These are phyloP conservation scores for Elymus sibiricus DNA, from an alignment of 176 grass and related monocot genomes.

Conservation along the genomic window DNA sequence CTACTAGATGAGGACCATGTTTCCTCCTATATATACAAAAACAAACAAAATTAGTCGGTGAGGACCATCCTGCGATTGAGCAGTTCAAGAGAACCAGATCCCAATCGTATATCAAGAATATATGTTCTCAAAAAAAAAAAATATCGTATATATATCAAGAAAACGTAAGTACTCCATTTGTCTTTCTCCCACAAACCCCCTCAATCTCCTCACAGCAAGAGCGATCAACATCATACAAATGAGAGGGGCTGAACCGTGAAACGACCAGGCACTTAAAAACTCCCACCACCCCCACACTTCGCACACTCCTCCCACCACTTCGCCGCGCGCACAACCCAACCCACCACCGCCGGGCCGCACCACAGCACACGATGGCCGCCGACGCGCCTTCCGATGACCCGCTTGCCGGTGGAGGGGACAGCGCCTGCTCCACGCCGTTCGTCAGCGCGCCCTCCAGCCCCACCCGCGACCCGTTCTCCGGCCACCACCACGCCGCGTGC, in stretches of 20 bases:
- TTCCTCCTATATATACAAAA: not conserved
- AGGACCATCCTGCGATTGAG: slow-evolving; percentile 1
- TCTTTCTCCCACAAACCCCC: not conserved
- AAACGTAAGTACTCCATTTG: not conserved
- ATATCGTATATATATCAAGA: too few relatives aligned
- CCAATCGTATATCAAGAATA: not conserved
- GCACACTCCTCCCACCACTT: not conserved
- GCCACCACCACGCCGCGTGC: slow-evolving; percentile 25
- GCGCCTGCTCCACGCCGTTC: slow-evolving; percentile 69
- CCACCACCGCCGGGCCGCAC: not conserved
- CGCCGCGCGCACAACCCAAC: not conserved
- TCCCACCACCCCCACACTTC: not conserved
- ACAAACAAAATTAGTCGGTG: not conserved
- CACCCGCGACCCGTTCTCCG: slow-evolving; percentile 15
- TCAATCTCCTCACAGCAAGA: accelerated
- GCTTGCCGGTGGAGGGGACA: not conserved
- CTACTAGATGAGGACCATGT: not conserved
- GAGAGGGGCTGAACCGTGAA: accelerated
- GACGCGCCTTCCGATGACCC: slow-evolving; percentile 4
- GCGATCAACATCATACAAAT: accelerated
- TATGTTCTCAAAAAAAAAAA: too few relatives aligned
- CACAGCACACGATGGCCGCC: not conserved
- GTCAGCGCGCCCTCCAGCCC: slow-evolving; percentile 72
- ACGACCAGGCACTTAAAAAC: not conserved
- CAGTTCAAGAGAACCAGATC: slow-evolving; percentile 25